Conservation (phyloP, 1,284 basidiomycete species). For the Coniferiporia sulphurascens region DNA sequence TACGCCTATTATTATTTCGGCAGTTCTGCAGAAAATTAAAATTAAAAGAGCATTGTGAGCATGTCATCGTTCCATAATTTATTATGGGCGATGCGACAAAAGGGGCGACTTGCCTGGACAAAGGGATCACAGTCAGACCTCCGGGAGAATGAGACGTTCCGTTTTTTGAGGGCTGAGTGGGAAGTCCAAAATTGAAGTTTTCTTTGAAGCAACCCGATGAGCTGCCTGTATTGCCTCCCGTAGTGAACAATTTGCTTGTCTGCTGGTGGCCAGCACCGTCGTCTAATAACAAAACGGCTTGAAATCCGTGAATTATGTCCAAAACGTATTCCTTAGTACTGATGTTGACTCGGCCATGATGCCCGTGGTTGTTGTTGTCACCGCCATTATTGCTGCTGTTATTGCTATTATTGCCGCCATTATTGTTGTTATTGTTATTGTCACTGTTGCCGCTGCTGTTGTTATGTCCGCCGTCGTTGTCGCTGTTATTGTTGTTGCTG, state of each 20-base stretch:
- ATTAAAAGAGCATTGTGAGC: neutral
- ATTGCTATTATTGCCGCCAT: neutral
- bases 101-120: constrained; percentile 7
- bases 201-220: constrained; percentile 14
- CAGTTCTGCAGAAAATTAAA: neutral
- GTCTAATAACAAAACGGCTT: constrained; percentile 39
- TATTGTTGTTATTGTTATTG: neutral
- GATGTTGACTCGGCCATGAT: neutral
- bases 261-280: constrained; percentile 26
- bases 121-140: neutral
- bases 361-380: neutral
- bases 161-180: neutral
- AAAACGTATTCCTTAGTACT: constrained; percentile 34
- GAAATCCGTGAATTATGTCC: constrained; percentile 32
- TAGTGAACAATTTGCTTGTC: constrained; percentile 24
- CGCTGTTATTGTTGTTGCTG: too few relatives aligned
- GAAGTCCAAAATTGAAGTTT: constrained; percentile 1
- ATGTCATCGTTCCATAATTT: neutral
- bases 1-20: neutral
- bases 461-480: neutral
- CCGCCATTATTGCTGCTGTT: neutral
- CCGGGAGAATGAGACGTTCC: neutral
- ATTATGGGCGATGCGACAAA: neutral
- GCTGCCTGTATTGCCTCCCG: constrained; percentile 13
- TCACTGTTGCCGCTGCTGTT: neutral